These are phyloP conservation scores for Cardamine chenopodiifolia DNA, from an alignment of 345 rosid species.

Conservation along the genomic window DNA sequence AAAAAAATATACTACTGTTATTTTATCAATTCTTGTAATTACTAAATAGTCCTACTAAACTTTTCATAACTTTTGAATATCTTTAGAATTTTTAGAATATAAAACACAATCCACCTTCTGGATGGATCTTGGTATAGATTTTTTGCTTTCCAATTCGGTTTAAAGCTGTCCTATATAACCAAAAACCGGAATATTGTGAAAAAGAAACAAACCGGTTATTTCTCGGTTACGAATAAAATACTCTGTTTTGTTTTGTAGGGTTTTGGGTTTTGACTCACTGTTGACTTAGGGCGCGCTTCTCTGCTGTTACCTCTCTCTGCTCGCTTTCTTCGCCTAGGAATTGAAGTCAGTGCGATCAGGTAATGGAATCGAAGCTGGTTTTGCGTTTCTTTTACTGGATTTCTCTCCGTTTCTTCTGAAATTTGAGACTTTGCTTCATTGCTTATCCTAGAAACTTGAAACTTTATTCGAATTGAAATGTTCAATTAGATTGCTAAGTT, in stretches of 20 bases:
- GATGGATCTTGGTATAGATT: too few relatives aligned
- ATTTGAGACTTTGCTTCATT: conserved; percentile 14
- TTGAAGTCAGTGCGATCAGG: background rate
- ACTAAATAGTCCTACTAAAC: background rate
- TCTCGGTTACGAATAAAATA: background rate
- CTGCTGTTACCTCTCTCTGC: conserved; percentile 15
- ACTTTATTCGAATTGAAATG: conserved; percentile 16
- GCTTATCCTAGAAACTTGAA: conserved; percentile 10
- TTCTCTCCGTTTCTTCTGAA: background rate
- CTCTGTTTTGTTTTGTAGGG: conserved; percentile 13
- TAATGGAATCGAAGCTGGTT: background rate
- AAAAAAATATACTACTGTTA: background rate
- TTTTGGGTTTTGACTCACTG: conserved; percentile 26
- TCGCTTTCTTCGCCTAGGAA: conserved; percentile 10
- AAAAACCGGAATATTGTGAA: conserved; percentile 10
- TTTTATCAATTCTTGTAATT: background rate
- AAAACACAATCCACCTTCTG: background rate
- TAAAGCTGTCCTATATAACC: background rate
- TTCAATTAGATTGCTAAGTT: background rate
- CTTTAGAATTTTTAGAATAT: background rate
- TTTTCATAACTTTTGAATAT: background rate
- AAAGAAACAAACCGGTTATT: conserved; percentile 10
- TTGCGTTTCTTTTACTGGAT: background rate
- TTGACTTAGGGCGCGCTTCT: conserved; percentile 29
- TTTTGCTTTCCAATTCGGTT: background rate